Conservation (phyloP, 352 stramenopile species). For the Achlya hypogyna region DNA sequence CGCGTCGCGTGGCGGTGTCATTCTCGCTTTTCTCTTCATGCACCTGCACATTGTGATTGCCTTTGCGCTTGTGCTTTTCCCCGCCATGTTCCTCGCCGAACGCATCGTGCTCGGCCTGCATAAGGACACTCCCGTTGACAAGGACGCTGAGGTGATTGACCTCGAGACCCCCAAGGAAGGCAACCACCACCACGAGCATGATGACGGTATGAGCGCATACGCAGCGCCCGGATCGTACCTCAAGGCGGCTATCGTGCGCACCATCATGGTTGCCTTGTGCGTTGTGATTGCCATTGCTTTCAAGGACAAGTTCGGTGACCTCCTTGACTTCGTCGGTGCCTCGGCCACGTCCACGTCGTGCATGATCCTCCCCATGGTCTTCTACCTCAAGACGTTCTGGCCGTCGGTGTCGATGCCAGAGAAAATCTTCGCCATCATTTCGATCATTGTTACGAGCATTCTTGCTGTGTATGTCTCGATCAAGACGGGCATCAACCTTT, state of each 20-base stretch:
- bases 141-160: not conserved
- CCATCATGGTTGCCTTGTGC: not conserved
- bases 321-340: constrained; percentile 12
- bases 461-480: constrained; percentile 24
- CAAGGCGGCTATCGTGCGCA: constrained; percentile 9
- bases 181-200: not conserved
- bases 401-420: not conserved
- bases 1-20: constrained; percentile 13
- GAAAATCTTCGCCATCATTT: not conserved
- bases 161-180: constrained; percentile 1
- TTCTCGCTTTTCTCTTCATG: constrained; percentile 21
- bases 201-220: not conserved
- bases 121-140: not conserved
- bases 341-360: constrained; percentile 6
- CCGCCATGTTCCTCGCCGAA: constrained; percentile 1
- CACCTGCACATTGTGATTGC: constrained; percentile 23
- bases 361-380: constrained; percentile 19
- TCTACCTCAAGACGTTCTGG: constrained; percentile 16
- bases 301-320: constrained; percentile 13
- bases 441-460: constrained; percentile 10
- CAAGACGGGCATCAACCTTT: constrained; percentile 24
- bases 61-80: constrained; percentile 9
- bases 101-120: constrained; percentile 13
- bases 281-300: not conserved
- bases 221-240: not conserved